Base-by-base conservation (phyloP, 2,329 filamentous ascomycete genomes). In the Cytospora leucostoma region DNA sequence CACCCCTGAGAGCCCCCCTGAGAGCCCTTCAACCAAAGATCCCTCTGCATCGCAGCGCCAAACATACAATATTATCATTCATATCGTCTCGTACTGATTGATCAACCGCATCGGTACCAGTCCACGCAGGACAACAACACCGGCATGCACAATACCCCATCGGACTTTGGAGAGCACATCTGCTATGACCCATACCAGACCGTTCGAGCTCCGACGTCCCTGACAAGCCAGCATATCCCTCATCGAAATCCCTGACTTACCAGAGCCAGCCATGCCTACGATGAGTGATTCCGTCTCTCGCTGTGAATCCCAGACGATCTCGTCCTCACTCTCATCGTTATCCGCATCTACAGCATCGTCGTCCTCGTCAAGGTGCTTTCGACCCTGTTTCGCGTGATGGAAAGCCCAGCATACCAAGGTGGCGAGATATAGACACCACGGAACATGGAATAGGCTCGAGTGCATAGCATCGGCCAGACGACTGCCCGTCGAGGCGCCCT, bases 131-230 rank as follows among this genome's bases (percentile, higher is more conserved):
- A 88, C 84, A 66, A 83, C 80, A 74, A 86, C 85, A 0, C 82
- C 85, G 68, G 86, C 82, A 66, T 87, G 84, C 5, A 88, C 81
- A 4, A 88, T 84, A 0, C 83, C 84, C 85, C 86, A 88, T 58
- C 85, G 70, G 1, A 87, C 80, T 62, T 81, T 84, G 12, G 80
- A 80, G 66, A 88, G 68, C 40, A 80, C 78, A 67, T 81, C 79
- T 2, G 82, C 82, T 73, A 88, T 85, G 0, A 82, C 78, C 64
- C 80, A 80, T 0, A 83, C 81, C 53, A 88, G 65, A 0, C 83
- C 83, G 19, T 78, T 79, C 0, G 80, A 84, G 1, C 79, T 76
- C 57, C 78, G 79, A 61, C 79, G 79, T 0, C 81, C 80, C 17
- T 77, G 73, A 33, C 73, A 57, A 10, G 68, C 69, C 60, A 69